Evolutionary conservation across 305 asterid species (phyloP).

Genomic region (Coffea humblotiana): DNA sequence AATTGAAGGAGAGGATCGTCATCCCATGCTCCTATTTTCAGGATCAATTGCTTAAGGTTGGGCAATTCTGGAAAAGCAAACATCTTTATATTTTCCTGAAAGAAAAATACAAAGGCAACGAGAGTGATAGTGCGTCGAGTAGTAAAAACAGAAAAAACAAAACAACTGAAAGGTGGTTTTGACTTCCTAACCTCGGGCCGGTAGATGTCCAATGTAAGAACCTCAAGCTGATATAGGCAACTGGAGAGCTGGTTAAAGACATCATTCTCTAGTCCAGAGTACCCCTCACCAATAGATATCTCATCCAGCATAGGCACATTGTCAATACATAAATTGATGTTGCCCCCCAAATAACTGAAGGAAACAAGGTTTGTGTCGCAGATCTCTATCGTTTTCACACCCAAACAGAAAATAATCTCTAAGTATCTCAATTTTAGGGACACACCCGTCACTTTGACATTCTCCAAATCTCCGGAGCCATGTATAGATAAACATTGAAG

Average conservation of each 20-base stretch:
- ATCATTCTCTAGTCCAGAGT: constrained; percentile 46
- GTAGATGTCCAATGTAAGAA: constrained; percentile 51
- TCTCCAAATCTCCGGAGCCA: constrained; percentile 44
- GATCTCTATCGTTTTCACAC: constrained; percentile 43
- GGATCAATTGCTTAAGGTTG: constrained; percentile 47
- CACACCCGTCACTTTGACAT: constrained; percentile 40
- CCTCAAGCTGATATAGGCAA: constrained; percentile 45
- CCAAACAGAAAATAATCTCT: constrained; percentile 45
- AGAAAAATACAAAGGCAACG: constrained; percentile 11
- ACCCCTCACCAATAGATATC: constrained; percentile 52
- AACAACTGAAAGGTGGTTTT: not conserved
- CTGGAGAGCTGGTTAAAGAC: constrained; percentile 48
- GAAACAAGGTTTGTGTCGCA: constrained; percentile 44
- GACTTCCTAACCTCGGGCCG: constrained; percentile 42
- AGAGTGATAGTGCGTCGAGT: not conserved
- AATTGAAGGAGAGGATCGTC: constrained; percentile 59
- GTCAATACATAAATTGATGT: constrained; percentile 31
- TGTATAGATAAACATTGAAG: constrained; percentile 39
- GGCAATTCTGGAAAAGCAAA: constrained; percentile 47
- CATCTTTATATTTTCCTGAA: constrained; percentile 41
- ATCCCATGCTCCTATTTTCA: constrained; percentile 54
- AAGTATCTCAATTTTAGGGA: constrained; percentile 39
- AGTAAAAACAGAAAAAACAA: constrained; percentile 1
- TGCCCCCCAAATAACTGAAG: constrained; percentile 40
- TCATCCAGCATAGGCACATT: constrained; percentile 53